Base-by-base conservation (phyloP, 768 basidiomycete genomes). In the Calvatia gigantea region DNA sequence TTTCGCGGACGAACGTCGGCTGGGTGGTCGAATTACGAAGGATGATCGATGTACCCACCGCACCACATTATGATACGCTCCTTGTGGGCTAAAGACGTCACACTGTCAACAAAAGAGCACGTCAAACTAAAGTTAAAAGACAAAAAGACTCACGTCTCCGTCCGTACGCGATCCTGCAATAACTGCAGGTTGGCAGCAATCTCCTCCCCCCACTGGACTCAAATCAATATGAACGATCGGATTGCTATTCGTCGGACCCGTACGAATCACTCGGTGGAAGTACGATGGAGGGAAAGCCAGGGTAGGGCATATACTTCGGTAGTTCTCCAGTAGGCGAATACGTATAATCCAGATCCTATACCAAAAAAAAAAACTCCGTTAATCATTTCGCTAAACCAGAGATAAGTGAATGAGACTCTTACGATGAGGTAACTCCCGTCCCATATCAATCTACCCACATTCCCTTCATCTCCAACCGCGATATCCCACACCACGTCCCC, bases 401-500 rank as follows among this genome's bases (percentile, higher is more conserved):
- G n/a, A n/a, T n/a, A n/a, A n/a, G n/a, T n/a, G n/a, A n/a, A n/a
- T n/a, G n/a, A n/a, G n/a, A n/a, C n/a, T n/a, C 89, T 64, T 65
- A 93, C 91, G 62, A 94, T 84, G 6, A 94, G 76, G 70, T 91
- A 94, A 57, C 81, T 84, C n/a, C 91, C 91, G 65, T 93, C 92
- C 91, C 91, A 94, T 7, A 92, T 76, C 68, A 93, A 65, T 59
- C 88, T 73, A n/a, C 91, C 91, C 6, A 85, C 77, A 67, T 94
- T 93, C 1, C 86, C 89, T 65, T 94, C 91, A 64, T 93, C 91
- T 7, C 88, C 87, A 1, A 89, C 88, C 4, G 91, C 92, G 12
- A 86, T 76, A 62, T 94, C 92, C 90, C 91, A 94, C 12, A 94
- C 82, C 0, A 93, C 83, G 66, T 94, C 91, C 1, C 91, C 91